Evolutionary conservation across 352 stramenopile genomes (phyloP), one percentile per base, ranked within the genome.

Genomic region (Albugo candida): DNA sequence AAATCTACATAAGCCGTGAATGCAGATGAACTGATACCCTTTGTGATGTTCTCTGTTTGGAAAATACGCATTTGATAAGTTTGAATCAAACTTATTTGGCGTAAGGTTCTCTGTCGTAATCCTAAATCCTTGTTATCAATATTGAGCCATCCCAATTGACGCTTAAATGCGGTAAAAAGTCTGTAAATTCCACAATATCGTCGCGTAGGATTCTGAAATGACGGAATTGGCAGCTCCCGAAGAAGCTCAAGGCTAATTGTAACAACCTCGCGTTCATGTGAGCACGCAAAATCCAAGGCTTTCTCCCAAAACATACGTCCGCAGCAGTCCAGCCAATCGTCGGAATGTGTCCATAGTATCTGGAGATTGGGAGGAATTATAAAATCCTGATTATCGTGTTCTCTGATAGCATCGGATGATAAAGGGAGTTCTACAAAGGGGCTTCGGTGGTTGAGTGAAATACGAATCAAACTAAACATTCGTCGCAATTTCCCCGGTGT

Each of bases 101-200:
- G 17, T 48, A 17, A 41, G 44, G 19, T 55, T 46, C 24, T 54
- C 35, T 18, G 12, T 36, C 48, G 13, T 63, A 68, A 1, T 68
- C 67, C 35, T 87, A 84, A 47, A 86, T 70, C 1, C 71, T 83
- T 11, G 77, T 70, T 21, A 91, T 71, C 49, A 65, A 84, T 0
- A 72, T 85, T 8, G 71, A 58, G 0, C 70, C 70, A 43, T 8
- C 24, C 24, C 8, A 31, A 31, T 8, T 31, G 24, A 31, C 24
- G 5, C 59, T 64, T 36, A 64, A 70, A 45, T 57, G 81, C 14
- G 84, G 59, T 20, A 91, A 42, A 37, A 54, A 56, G 45, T 91
- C 74, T 14, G 86, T 24, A 65, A 73, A 87, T 35, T 37, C 70
- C 84, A 10, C 63, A 68, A 45, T 83, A 84, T 41, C 87, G 77